Percentiles rank a stretch among this genome's conserved stretches.
These are phyloP conservation scores for Xerocomus cyaneibrunnescens DNA, from an alignment of 1,284 basidiomycete species.

Conservation along the genomic window DNA sequence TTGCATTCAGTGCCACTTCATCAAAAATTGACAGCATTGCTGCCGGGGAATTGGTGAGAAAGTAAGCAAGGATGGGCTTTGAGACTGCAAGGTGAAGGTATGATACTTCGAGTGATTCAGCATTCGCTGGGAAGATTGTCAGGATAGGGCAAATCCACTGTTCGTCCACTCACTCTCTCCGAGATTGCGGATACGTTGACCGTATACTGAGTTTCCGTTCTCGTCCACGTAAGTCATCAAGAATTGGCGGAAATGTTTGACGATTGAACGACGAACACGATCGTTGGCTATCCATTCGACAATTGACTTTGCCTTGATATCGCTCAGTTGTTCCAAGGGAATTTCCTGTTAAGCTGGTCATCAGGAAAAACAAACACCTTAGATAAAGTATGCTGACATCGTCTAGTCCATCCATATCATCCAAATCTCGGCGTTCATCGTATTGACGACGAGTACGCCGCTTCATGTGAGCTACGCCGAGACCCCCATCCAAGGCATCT, in stretches of 20 bases:
- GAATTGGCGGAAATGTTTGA: slow-evolving; percentile 93
- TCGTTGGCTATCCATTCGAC: slow-evolving; percentile 97
- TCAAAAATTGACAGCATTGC: slow-evolving; percentile 96
- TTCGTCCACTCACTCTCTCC: slow-evolving; percentile 80
- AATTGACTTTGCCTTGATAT: slow-evolving; percentile 96
- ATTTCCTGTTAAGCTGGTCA: slow-evolving; percentile 64
- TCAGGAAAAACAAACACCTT: slow-evolving; percentile 3
- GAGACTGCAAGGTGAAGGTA: slow-evolving; percentile 89
- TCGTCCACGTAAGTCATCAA: slow-evolving; percentile 96
- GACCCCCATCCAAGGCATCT: slow-evolving; percentile 57
- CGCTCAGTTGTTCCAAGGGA: slow-evolving; percentile 92
- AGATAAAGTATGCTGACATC: slow-evolving; percentile 52
- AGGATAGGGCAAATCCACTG: slow-evolving; percentile 4
- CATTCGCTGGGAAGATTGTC: slow-evolving; percentile 67
- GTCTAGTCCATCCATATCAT: slow-evolving; percentile 83
- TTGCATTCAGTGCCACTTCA: slow-evolving; percentile 91
- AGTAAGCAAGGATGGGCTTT: slow-evolving; percentile 95
- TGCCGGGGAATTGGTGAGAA: slow-evolving; percentile 92
- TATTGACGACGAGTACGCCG: slow-evolving; percentile 80
- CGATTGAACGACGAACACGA: slow-evolving; percentile 86
- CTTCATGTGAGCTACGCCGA: slow-evolving; percentile 68
- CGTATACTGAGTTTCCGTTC: slow-evolving; percentile 90
- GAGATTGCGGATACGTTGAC: slow-evolving; percentile 87
- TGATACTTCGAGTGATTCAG: slow-evolving; percentile 96
- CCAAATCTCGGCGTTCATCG: slow-evolving; percentile 81